Conservation (phyloP, 805 yeast species). For the Candida dajiaensis region DNA sequence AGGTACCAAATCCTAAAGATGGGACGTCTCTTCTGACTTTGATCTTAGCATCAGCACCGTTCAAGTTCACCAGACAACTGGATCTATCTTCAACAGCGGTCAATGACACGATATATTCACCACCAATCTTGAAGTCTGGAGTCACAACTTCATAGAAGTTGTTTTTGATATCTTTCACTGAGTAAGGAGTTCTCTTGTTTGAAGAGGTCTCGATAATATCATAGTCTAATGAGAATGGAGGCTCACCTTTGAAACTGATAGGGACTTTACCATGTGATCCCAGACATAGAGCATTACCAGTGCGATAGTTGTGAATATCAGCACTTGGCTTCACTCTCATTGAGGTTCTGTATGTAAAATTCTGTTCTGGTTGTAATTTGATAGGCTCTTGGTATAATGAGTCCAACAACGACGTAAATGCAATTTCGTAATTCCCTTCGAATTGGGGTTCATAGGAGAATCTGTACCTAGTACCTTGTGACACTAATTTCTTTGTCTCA, state of each 20-base stretch:
- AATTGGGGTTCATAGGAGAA: constrained; percentile 68
- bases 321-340: constrained; percentile 68
- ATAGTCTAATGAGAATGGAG: constrained; percentile 71
- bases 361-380: constrained; percentile 27
- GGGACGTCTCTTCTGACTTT: constrained; percentile 70
- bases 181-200: constrained; percentile 39
- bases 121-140: constrained; percentile 57
- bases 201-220: constrained; percentile 55
- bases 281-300: constrained; percentile 33
- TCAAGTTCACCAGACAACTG: constrained; percentile 69
- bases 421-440: constrained; percentile 78
- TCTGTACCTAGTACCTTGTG: constrained; percentile 42
- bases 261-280: constrained; percentile 44
- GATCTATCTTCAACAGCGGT: constrained; percentile 67
- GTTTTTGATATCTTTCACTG: constrained; percentile 34
- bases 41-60: constrained; percentile 58
- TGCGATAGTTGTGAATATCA: constrained; percentile 15
- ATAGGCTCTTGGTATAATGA: constrained; percentile 47
- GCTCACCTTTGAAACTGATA: constrained; percentile 65
- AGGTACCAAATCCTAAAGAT: constrained; percentile 38
- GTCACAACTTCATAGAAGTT: constrained; percentile 40
- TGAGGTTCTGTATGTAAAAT: constrained; percentile 57
- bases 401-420: constrained; percentile 60
- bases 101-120: constrained; percentile 61
- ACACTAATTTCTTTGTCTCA: constrained; percentile 31